These are phyloP conservation scores for Apiospora phragmitis DNA, from an alignment of 2,329 filamentous ascomycete genomes.

Conservation along the genomic window DNA sequence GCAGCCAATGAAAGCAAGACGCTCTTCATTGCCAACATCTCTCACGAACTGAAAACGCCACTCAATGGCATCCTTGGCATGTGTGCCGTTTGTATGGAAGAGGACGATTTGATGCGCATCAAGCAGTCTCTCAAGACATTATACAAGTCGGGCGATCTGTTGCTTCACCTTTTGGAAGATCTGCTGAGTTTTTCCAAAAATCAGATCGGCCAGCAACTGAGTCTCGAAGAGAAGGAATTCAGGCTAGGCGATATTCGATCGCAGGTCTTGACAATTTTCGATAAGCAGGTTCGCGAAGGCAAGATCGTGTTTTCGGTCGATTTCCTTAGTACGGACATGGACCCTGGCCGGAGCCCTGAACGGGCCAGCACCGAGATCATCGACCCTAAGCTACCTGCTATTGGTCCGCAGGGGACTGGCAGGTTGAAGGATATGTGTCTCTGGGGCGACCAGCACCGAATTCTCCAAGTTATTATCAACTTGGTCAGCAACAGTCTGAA, in stretches of 20 bases:
- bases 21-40: slow-evolving; percentile 94
- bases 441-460: slow-evolving; percentile 90
- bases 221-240: slow-evolving; percentile 83
- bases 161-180: slow-evolving; percentile 86
- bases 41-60: slow-evolving; percentile 84
- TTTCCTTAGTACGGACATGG: slow-evolving; percentile 60
- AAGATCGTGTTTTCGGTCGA: slow-evolving; percentile 71
- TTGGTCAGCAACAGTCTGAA: slow-evolving; percentile 90
- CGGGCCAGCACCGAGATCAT: slow-evolving; percentile 31
- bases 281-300: slow-evolving; percentile 82
- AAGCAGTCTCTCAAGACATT: slow-evolving; percentile 84
- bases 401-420: slow-evolving; percentile 66
- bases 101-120: slow-evolving; percentile 75
- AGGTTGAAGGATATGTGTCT: slow-evolving; percentile 82
- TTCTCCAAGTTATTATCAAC: slow-evolving; percentile 91
- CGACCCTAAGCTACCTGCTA: slow-evolving; percentile 48
- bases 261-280: slow-evolving; percentile 83
- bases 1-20: slow-evolving; percentile 98
- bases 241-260: slow-evolving; percentile 79
- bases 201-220: slow-evolving; percentile 83
- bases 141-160: slow-evolving; percentile 83
- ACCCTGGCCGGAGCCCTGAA: slow-evolving; percentile 33
- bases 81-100: slow-evolving; percentile 90
- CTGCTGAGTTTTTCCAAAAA: slow-evolving; percentile 93
- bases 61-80: slow-evolving; percentile 95